These are phyloP conservation scores for Clitoria ternatea DNA, from an alignment of 306 rosid genomes.

Conservation along the genomic window DNA sequence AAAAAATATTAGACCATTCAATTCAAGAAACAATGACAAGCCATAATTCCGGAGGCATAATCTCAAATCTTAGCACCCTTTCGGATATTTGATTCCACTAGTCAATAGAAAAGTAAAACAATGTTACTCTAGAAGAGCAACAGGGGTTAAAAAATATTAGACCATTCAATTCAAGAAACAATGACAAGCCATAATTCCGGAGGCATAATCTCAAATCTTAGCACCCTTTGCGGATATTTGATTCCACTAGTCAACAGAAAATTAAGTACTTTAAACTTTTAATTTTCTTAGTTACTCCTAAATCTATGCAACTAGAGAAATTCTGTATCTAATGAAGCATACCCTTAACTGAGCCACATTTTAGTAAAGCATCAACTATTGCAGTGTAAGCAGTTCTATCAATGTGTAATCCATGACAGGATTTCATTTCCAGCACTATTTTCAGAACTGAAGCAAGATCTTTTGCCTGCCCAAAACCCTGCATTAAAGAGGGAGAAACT, in stretches of 20 bases:
- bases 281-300: not conserved
- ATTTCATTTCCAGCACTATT: slow-evolving; percentile 75
- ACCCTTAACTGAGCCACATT: slow-evolving; percentile 67
- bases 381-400: slow-evolving; percentile 88
- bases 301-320: slow-evolving; percentile 11
- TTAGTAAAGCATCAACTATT: slow-evolving; percentile 64
- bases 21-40: slow-evolving; percentile 11
- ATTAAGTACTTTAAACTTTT: not conserved
- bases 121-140: not conserved
- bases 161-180: slow-evolving; percentile 8
- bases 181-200: slow-evolving; percentile 2
- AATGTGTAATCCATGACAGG: slow-evolving; percentile 38
- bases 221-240: not conserved
- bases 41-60: slow-evolving; percentile 1
- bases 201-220: not conserved
- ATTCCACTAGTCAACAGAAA: not conserved
- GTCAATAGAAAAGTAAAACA: not conserved
- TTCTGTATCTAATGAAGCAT: slow-evolving; percentile 23
- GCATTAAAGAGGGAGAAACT: slow-evolving; percentile 27
- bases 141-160: not conserved
- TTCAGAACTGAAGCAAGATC: slow-evolving; percentile 54
- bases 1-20: slow-evolving; percentile 1
- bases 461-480: slow-evolving; percentile 70
- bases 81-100: not conserved
- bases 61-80: not conserved